Percentiles rank a stretch among this genome's conserved stretches.
Evolutionary conservation across 441 rosid genomes (phyloP).

Genomic region (Gossypium laxum): DNA sequence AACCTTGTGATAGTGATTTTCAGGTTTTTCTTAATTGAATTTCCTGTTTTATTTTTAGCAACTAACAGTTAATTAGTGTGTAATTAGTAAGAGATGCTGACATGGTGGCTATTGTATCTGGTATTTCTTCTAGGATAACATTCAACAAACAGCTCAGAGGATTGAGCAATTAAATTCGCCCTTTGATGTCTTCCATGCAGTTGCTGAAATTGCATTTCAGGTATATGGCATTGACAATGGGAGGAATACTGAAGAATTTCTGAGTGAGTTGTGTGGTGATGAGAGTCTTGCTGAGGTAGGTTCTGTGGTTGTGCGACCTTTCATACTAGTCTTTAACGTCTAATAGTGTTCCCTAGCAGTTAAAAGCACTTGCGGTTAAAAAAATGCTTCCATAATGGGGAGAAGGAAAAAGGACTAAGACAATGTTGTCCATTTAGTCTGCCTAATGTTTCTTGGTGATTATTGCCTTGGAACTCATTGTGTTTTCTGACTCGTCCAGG

Average conservation of each 20-base stretch:
- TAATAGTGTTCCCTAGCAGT: not conserved
- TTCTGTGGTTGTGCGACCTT: not conserved
- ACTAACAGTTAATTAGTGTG: not conserved
- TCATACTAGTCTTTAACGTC: too few relatives aligned
- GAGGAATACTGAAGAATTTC: constrained; percentile 32
- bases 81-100: not conserved
- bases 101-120: not conserved
- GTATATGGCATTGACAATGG: constrained; percentile 20
- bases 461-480: not conserved
- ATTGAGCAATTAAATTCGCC: constrained; percentile 48
- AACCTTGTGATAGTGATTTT: constrained; percentile 22
- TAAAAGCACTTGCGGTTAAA: not conserved
- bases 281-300: constrained; percentile 56
- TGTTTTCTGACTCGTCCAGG: constrained; percentile 32
- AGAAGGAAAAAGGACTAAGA: not conserved
- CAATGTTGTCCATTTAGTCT: not conserved
- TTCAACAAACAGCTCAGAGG: constrained; percentile 41
- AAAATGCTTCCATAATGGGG: not conserved
- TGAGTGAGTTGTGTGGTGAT: constrained; percentile 38
- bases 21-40: constrained; percentile 39
- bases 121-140: constrained; percentile 31
- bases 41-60: not conserved
- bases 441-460: not conserved
- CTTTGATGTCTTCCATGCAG: constrained; percentile 45
- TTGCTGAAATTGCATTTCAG: constrained; percentile 48